Percentiles rank a stretch among this genome's conserved stretches.
These are phyloP conservation scores for Acacia concinna DNA, from an alignment of 331 rosid species.

Conservation along the genomic window DNA sequence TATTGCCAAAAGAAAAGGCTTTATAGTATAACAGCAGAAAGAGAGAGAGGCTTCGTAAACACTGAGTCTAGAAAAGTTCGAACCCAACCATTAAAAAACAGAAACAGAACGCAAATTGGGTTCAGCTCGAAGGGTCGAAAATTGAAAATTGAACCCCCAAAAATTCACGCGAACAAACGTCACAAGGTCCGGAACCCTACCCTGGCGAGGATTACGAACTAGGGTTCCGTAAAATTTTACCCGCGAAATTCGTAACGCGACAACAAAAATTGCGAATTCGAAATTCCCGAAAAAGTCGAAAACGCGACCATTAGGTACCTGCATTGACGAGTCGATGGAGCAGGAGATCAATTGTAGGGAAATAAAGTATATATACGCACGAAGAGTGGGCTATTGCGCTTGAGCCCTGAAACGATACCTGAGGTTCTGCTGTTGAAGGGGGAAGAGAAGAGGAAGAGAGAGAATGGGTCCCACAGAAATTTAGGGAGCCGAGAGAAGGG, in stretches of 20 bases:
- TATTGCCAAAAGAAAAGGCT: slow-evolving; percentile 16
- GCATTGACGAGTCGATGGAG: slow-evolving; percentile 53
- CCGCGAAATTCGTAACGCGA: not conserved
- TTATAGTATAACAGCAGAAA: not conserved
- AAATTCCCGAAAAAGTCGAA: slow-evolving; percentile 7
- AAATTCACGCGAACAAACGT: not conserved
- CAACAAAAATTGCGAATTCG: slow-evolving; percentile 4
- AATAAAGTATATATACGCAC: slow-evolving; percentile 21
- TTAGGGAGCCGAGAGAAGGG: slow-evolving; percentile 5
- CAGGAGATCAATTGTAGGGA: slow-evolving; percentile 34
- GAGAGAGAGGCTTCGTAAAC: not conserved
- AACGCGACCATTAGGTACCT: slow-evolving; percentile 32
- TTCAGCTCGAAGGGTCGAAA: slow-evolving; percentile 13
- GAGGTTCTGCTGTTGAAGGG: slow-evolving; percentile 27
- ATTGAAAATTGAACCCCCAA: slow-evolving; percentile 3
- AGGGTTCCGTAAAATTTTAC: slow-evolving; percentile 49
- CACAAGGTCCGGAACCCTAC: slow-evolving; percentile 28
- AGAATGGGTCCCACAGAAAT: slow-evolving; percentile 42
- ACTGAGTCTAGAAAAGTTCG: slow-evolving; percentile 25
- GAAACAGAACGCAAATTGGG: slow-evolving; percentile 13
- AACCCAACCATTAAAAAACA: not conserved
- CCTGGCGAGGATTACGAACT: slow-evolving; percentile 6
- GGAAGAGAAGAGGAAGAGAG: not conserved
- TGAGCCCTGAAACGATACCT: slow-evolving; percentile 31
- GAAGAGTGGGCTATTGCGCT: not conserved